Conservation (phyloP, 805 yeast genomes). For the Yamadazyma scolyti region DNA sequence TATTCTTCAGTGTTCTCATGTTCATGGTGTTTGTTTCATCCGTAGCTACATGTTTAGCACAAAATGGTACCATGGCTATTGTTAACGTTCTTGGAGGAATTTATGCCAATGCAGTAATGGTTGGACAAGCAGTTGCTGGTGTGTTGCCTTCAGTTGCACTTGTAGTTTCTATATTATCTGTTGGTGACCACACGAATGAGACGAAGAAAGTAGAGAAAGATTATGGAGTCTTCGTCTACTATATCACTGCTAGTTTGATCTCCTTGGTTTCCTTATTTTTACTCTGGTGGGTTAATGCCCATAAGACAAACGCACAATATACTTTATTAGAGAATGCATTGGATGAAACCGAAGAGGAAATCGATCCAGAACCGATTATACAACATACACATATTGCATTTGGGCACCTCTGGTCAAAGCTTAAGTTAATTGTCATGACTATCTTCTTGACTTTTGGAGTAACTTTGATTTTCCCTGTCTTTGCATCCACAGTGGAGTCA, state of each 20-base stretch:
- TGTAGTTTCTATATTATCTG: slow-evolving; percentile 48
- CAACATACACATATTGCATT: slow-evolving; percentile 48
- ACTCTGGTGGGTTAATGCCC: slow-evolving; percentile 30
- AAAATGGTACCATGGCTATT: slow-evolving; percentile 86
- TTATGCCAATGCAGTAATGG: slow-evolving; percentile 86
- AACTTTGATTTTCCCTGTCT: slow-evolving; percentile 83
- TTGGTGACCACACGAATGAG: slow-evolving; percentile 28
- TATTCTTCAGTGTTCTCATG: slow-evolving; percentile 56
- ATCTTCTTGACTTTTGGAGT: slow-evolving; percentile 71
- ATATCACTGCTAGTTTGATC: slow-evolving; percentile 49
- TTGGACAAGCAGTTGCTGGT: slow-evolving; percentile 94
- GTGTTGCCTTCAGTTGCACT: slow-evolving; percentile 79
- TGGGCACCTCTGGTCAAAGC: slow-evolving; percentile 52
- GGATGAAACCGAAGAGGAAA: slow-evolving; percentile 4
- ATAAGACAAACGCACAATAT: slow-evolving; percentile 20
- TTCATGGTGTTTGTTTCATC: slow-evolving; percentile 61
- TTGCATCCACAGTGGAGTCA: slow-evolving; percentile 70
- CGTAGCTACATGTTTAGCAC: slow-evolving; percentile 76
- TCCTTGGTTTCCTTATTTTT: slow-evolving; percentile 39
- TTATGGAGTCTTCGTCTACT: slow-evolving; percentile 43
- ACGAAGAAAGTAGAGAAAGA: slow-evolving; percentile 26
- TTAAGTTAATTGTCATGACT: slow-evolving; percentile 61
- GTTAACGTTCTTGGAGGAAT: slow-evolving; percentile 72
- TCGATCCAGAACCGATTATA: slow-evolving; percentile 10
- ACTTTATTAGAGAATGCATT: slow-evolving; percentile 10